phyloP scores from a whole-genome alignment of 257 asterid genomes.

The Salvia splendens region DNA sequence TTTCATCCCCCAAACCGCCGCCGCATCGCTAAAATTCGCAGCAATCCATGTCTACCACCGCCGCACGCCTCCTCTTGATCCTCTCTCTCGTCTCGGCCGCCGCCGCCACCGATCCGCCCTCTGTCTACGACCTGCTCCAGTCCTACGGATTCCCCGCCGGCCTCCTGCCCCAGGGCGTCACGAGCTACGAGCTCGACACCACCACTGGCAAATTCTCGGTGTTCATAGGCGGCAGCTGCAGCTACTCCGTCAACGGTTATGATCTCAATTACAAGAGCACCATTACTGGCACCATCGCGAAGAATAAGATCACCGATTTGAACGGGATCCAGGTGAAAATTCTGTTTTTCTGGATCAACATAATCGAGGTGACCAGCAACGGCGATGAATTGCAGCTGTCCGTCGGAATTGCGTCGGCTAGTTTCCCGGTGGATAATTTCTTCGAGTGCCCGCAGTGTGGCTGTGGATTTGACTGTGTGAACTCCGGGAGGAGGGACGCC shows the following conservation, averaged over 20 bases:
- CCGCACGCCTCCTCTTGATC: constrained; percentile 27
- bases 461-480: constrained; percentile 64
- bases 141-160: constrained; percentile 73
- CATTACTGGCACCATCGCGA: constrained; percentile 59
- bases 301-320: constrained; percentile 41
- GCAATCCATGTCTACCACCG: constrained; percentile 37
- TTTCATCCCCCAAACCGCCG: not conserved
- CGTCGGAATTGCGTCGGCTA: constrained; percentile 70
- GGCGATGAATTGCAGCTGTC: constrained; percentile 54
- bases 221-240: constrained; percentile 49
- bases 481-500: not conserved
- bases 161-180: constrained; percentile 70
- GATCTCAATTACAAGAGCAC: constrained; percentile 58
- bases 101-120: constrained; percentile 27
- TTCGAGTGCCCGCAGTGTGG: constrained; percentile 79
- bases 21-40: not conserved
- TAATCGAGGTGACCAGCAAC: constrained; percentile 51
- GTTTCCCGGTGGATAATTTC: constrained; percentile 55
- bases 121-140: constrained; percentile 57
- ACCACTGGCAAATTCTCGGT: constrained; percentile 74
- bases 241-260: constrained; percentile 57
- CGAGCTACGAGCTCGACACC: constrained; percentile 60
- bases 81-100: constrained; percentile 31
- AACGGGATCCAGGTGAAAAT: constrained; percentile 73
- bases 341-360: constrained; percentile 60